Evolutionary conservation across 2,329 filamentous ascomycete species (phyloP), one percentile per base, ranked within the genome.

Genomic region (Clonostachys sp.): DNA sequence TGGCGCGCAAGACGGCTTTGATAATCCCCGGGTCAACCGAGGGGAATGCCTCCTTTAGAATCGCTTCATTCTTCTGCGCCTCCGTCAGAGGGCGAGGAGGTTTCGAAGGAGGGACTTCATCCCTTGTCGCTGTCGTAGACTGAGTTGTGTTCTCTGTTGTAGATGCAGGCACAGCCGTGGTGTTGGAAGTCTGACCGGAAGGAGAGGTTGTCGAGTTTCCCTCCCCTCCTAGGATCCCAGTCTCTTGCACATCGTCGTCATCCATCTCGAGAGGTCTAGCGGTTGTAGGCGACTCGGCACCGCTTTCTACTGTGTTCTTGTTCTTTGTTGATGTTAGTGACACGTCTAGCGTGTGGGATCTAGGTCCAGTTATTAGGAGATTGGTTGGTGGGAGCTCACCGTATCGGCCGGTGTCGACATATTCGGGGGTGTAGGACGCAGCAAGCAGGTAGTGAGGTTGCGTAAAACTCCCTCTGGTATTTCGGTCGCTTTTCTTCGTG

Each of bases 11-110:
- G 1, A 99, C 87, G 33, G 94, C 94, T 67, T 86, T 95, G 65
- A 99, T 81, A 42, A 99, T 87, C 41, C 82, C 66, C 8, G 71
- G 64, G 46, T 99, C 94, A 51, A 96, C 88, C 47, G 74, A 79
- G 1, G 94, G 94, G 59, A 99, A 99, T 0, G 94, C 94, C 66
- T 99, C 94, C 65, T 89, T 92, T 48, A 99, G 75, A 5, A 91
- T 96, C 58, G 82, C 81, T 67, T 92, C 87, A 43, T 90, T 91
- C 72, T 95, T 87, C 66, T 95, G 86, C 51, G 86, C 80, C 53
- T 94, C 86, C 53, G 82, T 89, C 59, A 89, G 61, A 42, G 92
- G 92, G 50, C 91, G 83, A 34, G 91, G 91, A 34, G 91, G 91
- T 72, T 96, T 95, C 39, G 87, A 78, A 12, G 91, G 91, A 20